Conservation (phyloP, 2,329 filamentous ascomycete species). For the Cylindrodendrum hubeiense region DNA sequence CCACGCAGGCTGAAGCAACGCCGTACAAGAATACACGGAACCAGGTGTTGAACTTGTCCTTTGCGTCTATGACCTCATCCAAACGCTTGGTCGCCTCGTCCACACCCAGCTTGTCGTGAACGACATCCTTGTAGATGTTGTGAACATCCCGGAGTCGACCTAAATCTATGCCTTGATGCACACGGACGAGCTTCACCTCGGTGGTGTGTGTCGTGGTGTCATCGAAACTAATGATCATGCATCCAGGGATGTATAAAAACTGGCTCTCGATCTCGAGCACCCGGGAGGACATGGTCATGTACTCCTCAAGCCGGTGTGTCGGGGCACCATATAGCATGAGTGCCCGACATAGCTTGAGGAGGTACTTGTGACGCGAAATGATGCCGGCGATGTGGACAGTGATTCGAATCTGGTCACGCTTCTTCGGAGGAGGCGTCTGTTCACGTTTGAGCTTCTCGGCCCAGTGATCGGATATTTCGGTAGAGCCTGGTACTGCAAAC, state of each 20-base stretch:
- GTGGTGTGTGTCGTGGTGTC: slow-evolving; percentile 79
- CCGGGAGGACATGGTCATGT: slow-evolving; percentile 90
- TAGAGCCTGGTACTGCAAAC: slow-evolving; percentile 61
- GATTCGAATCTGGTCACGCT: slow-evolving; percentile 56
- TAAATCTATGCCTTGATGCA: slow-evolving; percentile 77
- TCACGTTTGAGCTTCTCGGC: slow-evolving; percentile 58
- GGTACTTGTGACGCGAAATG: slow-evolving; percentile 83
- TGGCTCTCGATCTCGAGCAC: slow-evolving; percentile 90
- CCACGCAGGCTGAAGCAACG: slow-evolving; percentile 80
- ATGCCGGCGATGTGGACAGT: slow-evolving; percentile 75
- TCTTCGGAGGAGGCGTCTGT: slow-evolving; percentile 52
- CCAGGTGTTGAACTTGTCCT: slow-evolving; percentile 63
- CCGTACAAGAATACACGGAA: slow-evolving; percentile 77
- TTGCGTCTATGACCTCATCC: slow-evolving; percentile 64
- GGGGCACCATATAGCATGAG: slow-evolving; percentile 93
- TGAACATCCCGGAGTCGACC: slow-evolving; percentile 81
- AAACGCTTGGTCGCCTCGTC: slow-evolving; percentile 76
- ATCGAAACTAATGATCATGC: slow-evolving; percentile 95
- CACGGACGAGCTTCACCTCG: slow-evolving; percentile 82
- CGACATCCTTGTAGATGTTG: slow-evolving; percentile 84
- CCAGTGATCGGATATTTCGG: slow-evolving; percentile 58
- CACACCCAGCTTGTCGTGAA: slow-evolving; percentile 80
- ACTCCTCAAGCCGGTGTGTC: slow-evolving; percentile 91
- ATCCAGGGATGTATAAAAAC: slow-evolving; percentile 90
- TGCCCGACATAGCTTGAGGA: slow-evolving; percentile 85